These are phyloP conservation scores for Porphyridium purpureum DNA, from an alignment of 23 red algal genomes.

Conservation along the genomic window DNA sequence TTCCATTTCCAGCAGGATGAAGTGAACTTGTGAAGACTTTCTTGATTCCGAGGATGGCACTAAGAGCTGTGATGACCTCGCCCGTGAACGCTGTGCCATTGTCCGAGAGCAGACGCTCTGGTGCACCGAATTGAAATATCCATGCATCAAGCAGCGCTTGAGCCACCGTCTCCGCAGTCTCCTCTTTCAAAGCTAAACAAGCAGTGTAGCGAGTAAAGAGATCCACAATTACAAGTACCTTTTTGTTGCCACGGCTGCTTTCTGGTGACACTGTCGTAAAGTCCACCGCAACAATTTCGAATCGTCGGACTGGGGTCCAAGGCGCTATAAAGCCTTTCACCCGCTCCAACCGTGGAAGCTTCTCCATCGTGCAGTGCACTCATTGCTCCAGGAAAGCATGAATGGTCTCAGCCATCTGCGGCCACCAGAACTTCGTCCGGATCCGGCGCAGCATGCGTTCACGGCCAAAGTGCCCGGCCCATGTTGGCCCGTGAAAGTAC, in stretches of 20 bases:
- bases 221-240: constrained; percentile 1
- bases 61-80: not conserved
- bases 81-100: not conserved
- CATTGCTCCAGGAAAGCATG: no score
- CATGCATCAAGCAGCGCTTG: not conserved
- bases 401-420: no score
- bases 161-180: not conserved
- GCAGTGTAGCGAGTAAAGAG: not conserved
- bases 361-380: no score
- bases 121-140: not conserved
- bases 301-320: not conserved
- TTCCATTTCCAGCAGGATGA: not conserved
- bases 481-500: no score
- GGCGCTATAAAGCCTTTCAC: no score
- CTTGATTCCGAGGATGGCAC: not conserved
- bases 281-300: constrained; percentile 1
- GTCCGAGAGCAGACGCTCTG: not conserved
- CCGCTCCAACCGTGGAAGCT: no score
- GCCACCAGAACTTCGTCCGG: no score
- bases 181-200: not conserved
- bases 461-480: no score
- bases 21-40: not conserved
- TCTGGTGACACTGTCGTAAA: not conserved
- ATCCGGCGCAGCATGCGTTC: no score
- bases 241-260: not conserved